A percentile compares a stretch with the other conserved stretches of the same genome.
These are phyloP conservation scores for Acidomyces sp. DNA, from an alignment of 495 filamentous ascomycete species.

Conservation along the genomic window DNA sequence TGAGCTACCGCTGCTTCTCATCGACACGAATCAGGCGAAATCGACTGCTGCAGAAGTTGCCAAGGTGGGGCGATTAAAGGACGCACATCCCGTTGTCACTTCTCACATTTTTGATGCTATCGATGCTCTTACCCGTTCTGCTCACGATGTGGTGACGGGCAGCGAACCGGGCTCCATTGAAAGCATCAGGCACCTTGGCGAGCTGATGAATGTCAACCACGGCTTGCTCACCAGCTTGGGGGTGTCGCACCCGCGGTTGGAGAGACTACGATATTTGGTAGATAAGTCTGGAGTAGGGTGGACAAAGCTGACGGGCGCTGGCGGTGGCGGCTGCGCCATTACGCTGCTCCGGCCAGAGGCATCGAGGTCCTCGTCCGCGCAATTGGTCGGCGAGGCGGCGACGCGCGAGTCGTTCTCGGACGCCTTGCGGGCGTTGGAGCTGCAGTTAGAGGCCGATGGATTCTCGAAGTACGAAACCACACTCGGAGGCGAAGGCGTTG, in stretches of 20 bases:
- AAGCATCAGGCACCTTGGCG: conserved; percentile 57
- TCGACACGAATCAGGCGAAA: conserved; percentile 72
- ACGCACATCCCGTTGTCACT: conserved; percentile 56
- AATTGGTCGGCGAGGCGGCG: conserved; percentile 13
- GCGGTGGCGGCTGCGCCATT: conserved; percentile 89
- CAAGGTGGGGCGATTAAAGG: conserved; percentile 63
- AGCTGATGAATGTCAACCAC: conserved; percentile 84
- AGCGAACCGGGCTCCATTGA: conserved; percentile 41
- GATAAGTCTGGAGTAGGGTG: conserved; percentile 83
- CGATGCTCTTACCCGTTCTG: conserved; percentile 63
- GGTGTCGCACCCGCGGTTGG: conserved; percentile 84
- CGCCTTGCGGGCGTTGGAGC: conserved; percentile 44
- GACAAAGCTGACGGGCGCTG: conserved; percentile 93
- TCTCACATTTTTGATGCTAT: conserved; percentile 70
- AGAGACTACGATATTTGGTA: conserved; percentile 82
- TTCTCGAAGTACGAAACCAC: conserved; percentile 78
- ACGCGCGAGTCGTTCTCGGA: neutral
- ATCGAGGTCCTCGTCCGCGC: conserved; percentile 19
- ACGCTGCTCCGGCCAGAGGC: conserved; percentile 61
- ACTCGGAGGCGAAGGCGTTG: conserved; percentile 80
- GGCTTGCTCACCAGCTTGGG: conserved; percentile 77
- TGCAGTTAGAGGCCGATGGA: conserved; percentile 55
- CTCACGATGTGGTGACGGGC: conserved; percentile 52
- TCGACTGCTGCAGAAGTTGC: conserved; percentile 73
- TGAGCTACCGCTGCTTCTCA: conserved; percentile 74